These are phyloP conservation scores for Cicer arietinum DNA, from an alignment of 306 rosid species.

Conservation along the genomic window DNA sequence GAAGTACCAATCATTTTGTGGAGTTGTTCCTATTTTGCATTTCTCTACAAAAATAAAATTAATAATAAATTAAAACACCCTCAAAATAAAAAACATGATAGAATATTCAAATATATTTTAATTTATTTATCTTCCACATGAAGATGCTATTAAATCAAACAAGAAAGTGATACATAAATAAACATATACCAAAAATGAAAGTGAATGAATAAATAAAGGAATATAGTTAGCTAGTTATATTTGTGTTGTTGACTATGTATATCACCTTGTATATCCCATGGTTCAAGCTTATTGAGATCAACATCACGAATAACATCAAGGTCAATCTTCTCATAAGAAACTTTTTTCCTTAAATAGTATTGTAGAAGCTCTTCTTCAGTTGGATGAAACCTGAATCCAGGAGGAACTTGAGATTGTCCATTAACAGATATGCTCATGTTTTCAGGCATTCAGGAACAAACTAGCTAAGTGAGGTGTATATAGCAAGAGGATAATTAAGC, in stretches of 20 bases:
- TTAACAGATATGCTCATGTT: constrained; percentile 84
- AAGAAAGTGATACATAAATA: neutral
- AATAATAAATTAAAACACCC: neutral
- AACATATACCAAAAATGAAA: neutral
- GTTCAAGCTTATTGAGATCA: constrained; percentile 98
- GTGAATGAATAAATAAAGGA: neutral
- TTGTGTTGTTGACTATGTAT: neutral
- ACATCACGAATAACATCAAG: constrained; percentile 89
- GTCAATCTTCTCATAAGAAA: constrained; percentile 73
- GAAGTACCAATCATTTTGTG: constrained; percentile 96
- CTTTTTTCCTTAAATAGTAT: constrained; percentile 85
- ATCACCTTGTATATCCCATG: constrained; percentile 97
- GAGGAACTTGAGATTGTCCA: constrained; percentile 93
- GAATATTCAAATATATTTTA: neutral
- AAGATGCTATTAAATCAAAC: neutral
- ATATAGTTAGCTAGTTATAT: neutral
- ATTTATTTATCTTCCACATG: constrained; percentile 7
- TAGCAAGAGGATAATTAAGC: neutral
- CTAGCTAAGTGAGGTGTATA: constrained; percentile 1
- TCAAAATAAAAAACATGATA: constrained; percentile 1
- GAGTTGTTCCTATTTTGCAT: constrained; percentile 94
- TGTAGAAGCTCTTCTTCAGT: constrained; percentile 89
- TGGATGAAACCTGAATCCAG: constrained; percentile 91
- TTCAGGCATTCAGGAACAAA: constrained; percentile 53
- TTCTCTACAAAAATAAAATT: constrained; percentile 51